phyloP scores from a whole-genome alignment of 495 filamentous ascomycete species.

The Tuber indicum region DNA sequence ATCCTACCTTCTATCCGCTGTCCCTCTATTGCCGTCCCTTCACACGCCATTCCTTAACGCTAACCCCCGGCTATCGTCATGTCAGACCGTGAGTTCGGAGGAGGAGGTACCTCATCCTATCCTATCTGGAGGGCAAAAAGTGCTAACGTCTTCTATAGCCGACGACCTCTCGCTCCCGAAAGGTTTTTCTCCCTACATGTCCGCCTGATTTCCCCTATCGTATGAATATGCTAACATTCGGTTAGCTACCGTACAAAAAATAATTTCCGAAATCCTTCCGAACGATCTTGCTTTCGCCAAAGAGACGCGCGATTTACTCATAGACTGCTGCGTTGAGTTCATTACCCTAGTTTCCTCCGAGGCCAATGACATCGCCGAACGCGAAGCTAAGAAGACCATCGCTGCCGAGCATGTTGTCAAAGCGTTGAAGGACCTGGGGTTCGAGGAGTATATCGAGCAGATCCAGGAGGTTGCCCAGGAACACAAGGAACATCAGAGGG shows the following conservation, averaged over 20 bases:
- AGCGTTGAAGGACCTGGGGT: slow-evolving; percentile 82
- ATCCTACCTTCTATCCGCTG: slow-evolving; percentile 11
- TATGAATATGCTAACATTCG: neutral
- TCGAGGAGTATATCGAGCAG: slow-evolving; percentile 78
- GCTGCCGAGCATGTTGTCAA: slow-evolving; percentile 93
- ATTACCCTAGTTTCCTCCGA: slow-evolving; percentile 95
- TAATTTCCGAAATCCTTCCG: slow-evolving; percentile 86
- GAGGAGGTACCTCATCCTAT: slow-evolving; percentile 43
- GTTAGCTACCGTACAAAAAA: slow-evolving; percentile 92
- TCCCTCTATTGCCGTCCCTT: slow-evolving; percentile 5
- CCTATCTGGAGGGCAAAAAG: slow-evolving; percentile 11
- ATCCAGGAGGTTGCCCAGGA: slow-evolving; percentile 82
- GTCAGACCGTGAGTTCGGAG: slow-evolving; percentile 82
- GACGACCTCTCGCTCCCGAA: slow-evolving; percentile 95
- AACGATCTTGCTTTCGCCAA: slow-evolving; percentile 73
- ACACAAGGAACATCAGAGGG: slow-evolving; percentile 87
- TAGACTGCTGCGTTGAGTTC: slow-evolving; percentile 98
- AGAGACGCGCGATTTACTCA: slow-evolving; percentile 88
- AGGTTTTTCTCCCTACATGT: slow-evolving; percentile 47
- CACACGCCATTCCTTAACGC: slow-evolving; percentile 15
- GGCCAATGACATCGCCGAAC: slow-evolving; percentile 97
- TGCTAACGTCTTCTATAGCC: slow-evolving; percentile 46
- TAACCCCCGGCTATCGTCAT: slow-evolving; percentile 48
- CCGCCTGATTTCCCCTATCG: neutral
- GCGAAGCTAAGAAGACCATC: slow-evolving; percentile 97